These are phyloP conservation scores for Geotrichum restrictum DNA, from an alignment of 1,139 yeast genomes.

Conservation along the genomic window DNA sequence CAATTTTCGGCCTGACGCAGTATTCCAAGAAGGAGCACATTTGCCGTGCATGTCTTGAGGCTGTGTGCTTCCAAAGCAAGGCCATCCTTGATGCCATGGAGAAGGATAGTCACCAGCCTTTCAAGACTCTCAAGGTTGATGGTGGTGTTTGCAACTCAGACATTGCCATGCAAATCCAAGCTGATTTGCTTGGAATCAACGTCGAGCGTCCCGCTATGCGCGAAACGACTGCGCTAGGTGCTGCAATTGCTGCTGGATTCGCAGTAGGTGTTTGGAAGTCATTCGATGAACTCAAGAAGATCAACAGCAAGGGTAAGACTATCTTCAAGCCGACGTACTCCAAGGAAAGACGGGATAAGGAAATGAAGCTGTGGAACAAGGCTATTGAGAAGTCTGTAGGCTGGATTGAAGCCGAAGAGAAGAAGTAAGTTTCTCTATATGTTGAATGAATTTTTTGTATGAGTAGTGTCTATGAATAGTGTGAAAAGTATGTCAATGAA, in stretches of 20 bases:
- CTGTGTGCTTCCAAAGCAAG: slow-evolving; percentile 89
- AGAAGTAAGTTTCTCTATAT: not conserved
- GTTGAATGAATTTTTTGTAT: too few species aligned
- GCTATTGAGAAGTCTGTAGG: slow-evolving; percentile 75
- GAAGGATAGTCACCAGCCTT: slow-evolving; percentile 63
- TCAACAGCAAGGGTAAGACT: slow-evolving; percentile 40
- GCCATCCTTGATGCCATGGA: slow-evolving; percentile 91
- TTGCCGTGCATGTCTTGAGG: slow-evolving; percentile 92
- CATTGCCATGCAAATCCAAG: slow-evolving; percentile 90
- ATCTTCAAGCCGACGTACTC: slow-evolving; percentile 59
- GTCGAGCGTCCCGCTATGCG: slow-evolving; percentile 77
- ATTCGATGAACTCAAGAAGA: slow-evolving; percentile 56
- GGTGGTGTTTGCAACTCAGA: slow-evolving; percentile 95
- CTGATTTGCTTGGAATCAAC: slow-evolving; percentile 80
- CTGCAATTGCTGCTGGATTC: slow-evolving; percentile 92
- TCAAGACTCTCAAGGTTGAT: slow-evolving; percentile 60
- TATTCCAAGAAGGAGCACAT: slow-evolving; percentile 82
- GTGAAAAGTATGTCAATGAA: too few species aligned
- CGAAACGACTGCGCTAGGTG: slow-evolving; percentile 94
- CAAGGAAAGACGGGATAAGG: slow-evolving; percentile 57
- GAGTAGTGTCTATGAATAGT: too few species aligned
- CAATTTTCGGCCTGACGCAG: slow-evolving; percentile 88
- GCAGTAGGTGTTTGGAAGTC: slow-evolving; percentile 74
- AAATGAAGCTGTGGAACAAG: slow-evolving; percentile 75
- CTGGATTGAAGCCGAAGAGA: slow-evolving; percentile 48